phyloP scores from a whole-genome alignment of 169 alveolate species.

The Theileria orientalis region DNA sequence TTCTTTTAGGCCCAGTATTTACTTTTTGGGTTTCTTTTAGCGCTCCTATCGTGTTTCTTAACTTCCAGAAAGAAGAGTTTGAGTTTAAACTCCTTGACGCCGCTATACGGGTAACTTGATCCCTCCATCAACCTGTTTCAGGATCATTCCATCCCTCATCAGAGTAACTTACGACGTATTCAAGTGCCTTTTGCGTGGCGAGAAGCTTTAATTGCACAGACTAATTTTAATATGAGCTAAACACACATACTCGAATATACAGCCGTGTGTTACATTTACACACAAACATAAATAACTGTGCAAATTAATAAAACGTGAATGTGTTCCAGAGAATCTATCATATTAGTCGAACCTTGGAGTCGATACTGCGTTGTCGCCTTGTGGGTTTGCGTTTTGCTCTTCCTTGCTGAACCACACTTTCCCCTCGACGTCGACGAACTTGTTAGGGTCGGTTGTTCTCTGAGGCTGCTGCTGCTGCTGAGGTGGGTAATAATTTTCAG shows the following conservation, averaged over 20 bases:
- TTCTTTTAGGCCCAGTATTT: background rate
- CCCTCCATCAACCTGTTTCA: background rate
- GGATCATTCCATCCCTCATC: slow-evolving; percentile 9
- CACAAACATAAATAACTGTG: too few species aligned
- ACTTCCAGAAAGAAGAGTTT: background rate
- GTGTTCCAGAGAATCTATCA: too few species aligned
- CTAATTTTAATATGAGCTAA: too few species aligned
- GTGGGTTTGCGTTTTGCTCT: slow-evolving; percentile 1
- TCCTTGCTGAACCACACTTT: slow-evolving; percentile 50
- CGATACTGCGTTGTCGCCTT: background rate
- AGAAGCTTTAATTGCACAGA: background rate
- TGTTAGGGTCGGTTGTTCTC: background rate
- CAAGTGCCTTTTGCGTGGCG: background rate
- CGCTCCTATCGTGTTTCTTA: background rate
- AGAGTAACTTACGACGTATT: slow-evolving; percentile 3
- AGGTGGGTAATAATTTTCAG: background rate
- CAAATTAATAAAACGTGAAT: too few species aligned
- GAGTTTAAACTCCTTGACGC: background rate
- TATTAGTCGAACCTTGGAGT: slow-evolving; percentile 49
- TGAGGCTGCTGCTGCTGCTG: background rate
- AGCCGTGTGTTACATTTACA: background rate
- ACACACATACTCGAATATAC: too few species aligned
- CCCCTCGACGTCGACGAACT: slow-evolving; percentile 48
- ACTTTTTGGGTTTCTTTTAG: background rate
- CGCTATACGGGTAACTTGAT: slow-evolving; percentile 3